Percentiles rank a stretch among this genome's conserved stretches.
Conservation (phyloP, 441 rosid species). For the Capsella rubella region DNA sequence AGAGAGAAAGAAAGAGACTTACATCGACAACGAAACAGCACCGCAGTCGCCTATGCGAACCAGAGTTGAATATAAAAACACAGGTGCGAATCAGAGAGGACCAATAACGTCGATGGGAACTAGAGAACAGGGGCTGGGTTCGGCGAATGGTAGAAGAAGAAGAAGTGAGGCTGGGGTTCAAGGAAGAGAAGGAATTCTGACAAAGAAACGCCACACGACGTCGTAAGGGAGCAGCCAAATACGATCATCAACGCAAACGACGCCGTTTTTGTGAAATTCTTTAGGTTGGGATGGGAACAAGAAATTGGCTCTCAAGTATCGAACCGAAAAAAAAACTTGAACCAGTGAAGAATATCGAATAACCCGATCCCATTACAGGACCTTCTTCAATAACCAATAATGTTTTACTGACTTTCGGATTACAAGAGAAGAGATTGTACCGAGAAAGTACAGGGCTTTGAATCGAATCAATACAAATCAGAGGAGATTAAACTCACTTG, state of each 20-base stretch:
- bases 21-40: slow-evolving; percentile 14
- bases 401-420: slow-evolving; percentile 2
- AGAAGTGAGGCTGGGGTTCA: slow-evolving; percentile 36
- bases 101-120: slow-evolving; percentile 21
- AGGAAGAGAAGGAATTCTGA: slow-evolving; percentile 14
- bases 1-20: slow-evolving; percentile 14
- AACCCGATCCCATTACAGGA: background rate
- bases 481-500: slow-evolving; percentile 38
- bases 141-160: slow-evolving; percentile 20
- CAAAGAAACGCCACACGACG: slow-evolving; percentile 28
- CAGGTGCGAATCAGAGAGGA: slow-evolving; percentile 20
- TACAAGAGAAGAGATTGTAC: slow-evolving; percentile 10
- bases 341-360: background rate
- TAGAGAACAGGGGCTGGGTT: slow-evolving; percentile 4
- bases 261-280: background rate
- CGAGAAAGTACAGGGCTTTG: background rate
- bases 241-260: background rate
- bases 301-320: background rate
- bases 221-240: background rate
- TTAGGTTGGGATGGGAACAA: background rate
- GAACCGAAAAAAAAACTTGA: background rate
- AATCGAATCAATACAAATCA: slow-evolving; percentile 35
- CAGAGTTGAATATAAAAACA: background rate
- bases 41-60: background rate
- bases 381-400: slow-evolving; percentile 5